phyloP scores from a whole-genome alignment of 441 rosid species.

The Erodium texanum region DNA sequence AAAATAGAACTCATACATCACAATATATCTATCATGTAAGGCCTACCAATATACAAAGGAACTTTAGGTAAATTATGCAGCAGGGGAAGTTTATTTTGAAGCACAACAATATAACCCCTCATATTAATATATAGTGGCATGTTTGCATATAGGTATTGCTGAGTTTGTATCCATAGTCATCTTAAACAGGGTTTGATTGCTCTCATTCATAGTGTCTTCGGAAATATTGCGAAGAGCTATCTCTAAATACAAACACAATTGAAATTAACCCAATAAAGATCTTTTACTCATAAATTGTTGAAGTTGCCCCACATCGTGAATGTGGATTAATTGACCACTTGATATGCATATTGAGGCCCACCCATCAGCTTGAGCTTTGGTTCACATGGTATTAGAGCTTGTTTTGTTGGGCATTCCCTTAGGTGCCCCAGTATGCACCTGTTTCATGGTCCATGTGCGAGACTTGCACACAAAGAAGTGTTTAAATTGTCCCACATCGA shows the following conservation, averaged over 20 bases:
- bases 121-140: not conserved
- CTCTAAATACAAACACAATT: not conserved
- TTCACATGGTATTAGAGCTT: too few relatives aligned
- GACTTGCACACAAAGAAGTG: too few relatives aligned
- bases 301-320: too few relatives aligned
- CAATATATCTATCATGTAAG: conserved; percentile 6
- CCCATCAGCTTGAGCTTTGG: too few relatives aligned
- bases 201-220: not conserved
- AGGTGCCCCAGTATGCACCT: too few relatives aligned
- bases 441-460: too few relatives aligned
- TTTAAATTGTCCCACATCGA: too few relatives aligned
- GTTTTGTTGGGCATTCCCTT: too few relatives aligned
- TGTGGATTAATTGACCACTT: too few relatives aligned
- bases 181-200: not conserved
- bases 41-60: not conserved
- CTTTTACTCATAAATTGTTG: not conserved
- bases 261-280: not conserved
- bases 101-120: not conserved
- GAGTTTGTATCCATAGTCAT: not conserved
- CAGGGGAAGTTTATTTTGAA: not conserved
- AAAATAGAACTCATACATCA: conserved; percentile 6
- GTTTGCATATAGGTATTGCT: not conserved
- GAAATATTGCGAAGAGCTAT: not conserved
- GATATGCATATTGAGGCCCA: too few relatives aligned
- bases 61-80: not conserved